Percentiles rank a stretch among this genome's conserved stretches.
phyloP scores from a whole-genome alignment of 2,329 filamentous ascomycete species.

The Acrodontium crateriforme region DNA sequence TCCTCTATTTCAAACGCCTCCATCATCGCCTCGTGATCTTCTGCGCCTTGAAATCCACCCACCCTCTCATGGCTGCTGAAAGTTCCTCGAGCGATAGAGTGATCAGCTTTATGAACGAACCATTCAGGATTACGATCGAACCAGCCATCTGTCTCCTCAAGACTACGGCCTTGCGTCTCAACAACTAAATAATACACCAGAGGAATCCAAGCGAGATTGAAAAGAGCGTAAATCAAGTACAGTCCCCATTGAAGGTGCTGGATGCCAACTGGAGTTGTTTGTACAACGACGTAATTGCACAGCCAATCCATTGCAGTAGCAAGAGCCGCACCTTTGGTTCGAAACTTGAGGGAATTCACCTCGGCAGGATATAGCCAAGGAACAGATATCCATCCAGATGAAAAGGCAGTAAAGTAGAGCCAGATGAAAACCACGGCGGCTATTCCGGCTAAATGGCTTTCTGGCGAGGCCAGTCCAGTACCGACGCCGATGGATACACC shows the following conservation, averaged over 20 bases:
- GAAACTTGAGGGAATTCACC: constrained; percentile 36
- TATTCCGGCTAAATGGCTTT: too few species aligned
- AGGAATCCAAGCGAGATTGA: constrained; percentile 33
- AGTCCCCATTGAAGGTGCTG: constrained; percentile 35
- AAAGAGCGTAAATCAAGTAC: constrained; percentile 39
- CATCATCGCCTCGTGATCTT: constrained; percentile 11
- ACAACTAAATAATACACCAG: constrained; percentile 36
- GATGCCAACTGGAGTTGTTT: constrained; percentile 39
- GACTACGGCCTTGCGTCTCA: constrained; percentile 29
- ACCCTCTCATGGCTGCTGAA: constrained; percentile 1
- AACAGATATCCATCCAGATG: constrained; percentile 34
- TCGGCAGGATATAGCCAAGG: constrained; percentile 40
- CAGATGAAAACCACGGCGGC: constrained; percentile 38
- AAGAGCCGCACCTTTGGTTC: constrained; percentile 37
- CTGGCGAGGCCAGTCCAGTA: constrained; percentile 31
- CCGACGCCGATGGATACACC: constrained; percentile 28
- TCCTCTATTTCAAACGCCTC: constrained; percentile 6
- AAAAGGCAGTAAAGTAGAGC: constrained; percentile 22
- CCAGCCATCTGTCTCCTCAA: constrained; percentile 33
- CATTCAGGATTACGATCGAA: constrained; percentile 16
- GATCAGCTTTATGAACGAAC: constrained; percentile 10
- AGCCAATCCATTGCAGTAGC: constrained; percentile 38
- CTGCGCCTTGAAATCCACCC: constrained; percentile 4
- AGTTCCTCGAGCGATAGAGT: constrained; percentile 1
- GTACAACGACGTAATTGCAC: constrained; percentile 38